A percentile compares a stretch with the other conserved stretches of the same genome.
These are phyloP conservation scores for Ophiostoma quercus DNA, from an alignment of 2,329 filamentous ascomycete genomes.

Conservation along the genomic window DNA sequence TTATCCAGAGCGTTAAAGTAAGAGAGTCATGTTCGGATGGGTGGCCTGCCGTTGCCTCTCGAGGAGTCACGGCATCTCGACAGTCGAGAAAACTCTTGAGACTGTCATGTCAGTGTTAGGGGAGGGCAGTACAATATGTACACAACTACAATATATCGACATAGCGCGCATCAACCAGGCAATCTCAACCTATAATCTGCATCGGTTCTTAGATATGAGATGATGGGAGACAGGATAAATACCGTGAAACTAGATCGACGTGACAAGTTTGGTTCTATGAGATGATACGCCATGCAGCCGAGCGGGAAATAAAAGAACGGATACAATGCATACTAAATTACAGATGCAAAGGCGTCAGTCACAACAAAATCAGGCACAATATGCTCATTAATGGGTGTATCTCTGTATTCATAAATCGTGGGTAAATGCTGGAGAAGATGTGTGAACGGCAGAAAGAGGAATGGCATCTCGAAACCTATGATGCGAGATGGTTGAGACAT, in stretches of 20 bases:
- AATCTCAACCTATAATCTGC: not conserved
- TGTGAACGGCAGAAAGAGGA: not conserved
- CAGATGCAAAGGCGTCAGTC: not conserved
- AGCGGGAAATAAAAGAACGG: not conserved
- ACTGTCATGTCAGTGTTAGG: not conserved
- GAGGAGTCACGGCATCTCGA: not conserved
- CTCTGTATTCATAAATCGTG: not conserved
- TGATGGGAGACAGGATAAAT: not conserved
- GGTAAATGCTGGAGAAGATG: not conserved
- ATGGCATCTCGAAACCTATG: not conserved
- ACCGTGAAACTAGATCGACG: not conserved
- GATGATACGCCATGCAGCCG: no score
- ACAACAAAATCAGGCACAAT: not conserved
- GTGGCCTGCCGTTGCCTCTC: not conserved
- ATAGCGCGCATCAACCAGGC: not conserved
- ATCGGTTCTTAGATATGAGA: not conserved
- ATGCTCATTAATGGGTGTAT: not conserved
- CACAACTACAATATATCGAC: not conserved
- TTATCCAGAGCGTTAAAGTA: not conserved
- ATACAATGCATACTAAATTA: not conserved
- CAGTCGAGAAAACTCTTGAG: not conserved
- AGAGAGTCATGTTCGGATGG: not conserved
- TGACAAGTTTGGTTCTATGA: not conserved
- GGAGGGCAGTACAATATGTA: no score
- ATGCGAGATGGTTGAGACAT: conserved; percentile 15